phyloP scores from a whole-genome alignment of 2,329 filamentous ascomycete species.

The Penicillium olsonii region DNA sequence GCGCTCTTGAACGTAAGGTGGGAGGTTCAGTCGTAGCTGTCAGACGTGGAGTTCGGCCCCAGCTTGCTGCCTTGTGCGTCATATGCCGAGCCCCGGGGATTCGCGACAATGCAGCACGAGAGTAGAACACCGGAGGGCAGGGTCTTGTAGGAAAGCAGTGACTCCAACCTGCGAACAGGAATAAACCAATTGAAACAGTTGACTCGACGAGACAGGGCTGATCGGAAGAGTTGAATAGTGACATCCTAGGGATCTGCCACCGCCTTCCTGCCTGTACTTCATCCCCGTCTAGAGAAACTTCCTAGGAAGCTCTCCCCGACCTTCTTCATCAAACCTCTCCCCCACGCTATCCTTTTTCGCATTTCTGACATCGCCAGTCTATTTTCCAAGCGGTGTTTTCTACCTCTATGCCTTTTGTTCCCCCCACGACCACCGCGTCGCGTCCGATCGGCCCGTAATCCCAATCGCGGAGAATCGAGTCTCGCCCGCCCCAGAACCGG shows the following conservation, averaged over 20 bases:
- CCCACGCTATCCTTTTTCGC: slow-evolving; percentile 36
- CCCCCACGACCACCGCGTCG: slow-evolving; percentile 24
- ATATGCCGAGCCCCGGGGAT: slow-evolving; percentile 25
- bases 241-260: slow-evolving; percentile 33
- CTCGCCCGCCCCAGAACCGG: slow-evolving; percentile 48
- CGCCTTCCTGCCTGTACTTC: slow-evolving; percentile 40
- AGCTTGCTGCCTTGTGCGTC: slow-evolving; percentile 28
- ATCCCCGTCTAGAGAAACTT: slow-evolving; percentile 44
- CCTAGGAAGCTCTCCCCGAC: slow-evolving; percentile 32
- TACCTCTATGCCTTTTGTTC: slow-evolving; percentile 38
- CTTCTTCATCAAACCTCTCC: slow-evolving; percentile 42
- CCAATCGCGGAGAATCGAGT: slow-evolving; percentile 48
- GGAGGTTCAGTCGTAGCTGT: slow-evolving; percentile 6
- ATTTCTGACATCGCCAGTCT: slow-evolving; percentile 30
- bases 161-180: neutral
- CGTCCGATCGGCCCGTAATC: slow-evolving; percentile 35
- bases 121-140: too few relatives aligned
- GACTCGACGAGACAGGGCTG: slow-evolving; percentile 1
- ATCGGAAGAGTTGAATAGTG: slow-evolving; percentile 18
- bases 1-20: neutral
- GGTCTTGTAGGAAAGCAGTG: too few relatives aligned
- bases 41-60: slow-evolving; percentile 19
- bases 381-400: slow-evolving; percentile 20
- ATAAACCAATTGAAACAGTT: slow-evolving; percentile 1
- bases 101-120: neutral